Percentiles rank a stretch among this genome's conserved stretches.
Conservation (phyloP, 2,329 filamentous ascomycete genomes). For the Grosmannia clavigera region DNA sequence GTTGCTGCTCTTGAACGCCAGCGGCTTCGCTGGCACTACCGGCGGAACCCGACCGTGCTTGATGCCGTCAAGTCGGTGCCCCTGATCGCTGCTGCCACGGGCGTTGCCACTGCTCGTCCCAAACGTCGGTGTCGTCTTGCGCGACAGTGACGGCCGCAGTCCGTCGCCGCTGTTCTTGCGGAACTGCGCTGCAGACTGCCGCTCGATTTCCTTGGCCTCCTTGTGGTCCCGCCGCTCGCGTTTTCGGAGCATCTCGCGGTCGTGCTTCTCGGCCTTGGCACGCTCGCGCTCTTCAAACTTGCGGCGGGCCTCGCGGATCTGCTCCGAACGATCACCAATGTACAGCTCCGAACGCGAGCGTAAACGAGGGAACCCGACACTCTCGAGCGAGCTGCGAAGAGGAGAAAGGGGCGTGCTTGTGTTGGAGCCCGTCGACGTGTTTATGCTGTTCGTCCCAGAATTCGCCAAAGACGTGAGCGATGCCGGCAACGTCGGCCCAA, state of each 20-base stretch:
- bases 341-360: constrained; percentile 49
- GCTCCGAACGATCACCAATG: constrained; percentile 39
- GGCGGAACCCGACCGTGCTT: background rate
- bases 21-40: constrained; percentile 18
- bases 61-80: background rate
- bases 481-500: constrained; percentile 2
- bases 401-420: constrained; percentile 33
- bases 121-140: constrained; percentile 14
- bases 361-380: constrained; percentile 39
- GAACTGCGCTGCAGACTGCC: constrained; percentile 23
- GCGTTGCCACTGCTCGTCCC: background rate
- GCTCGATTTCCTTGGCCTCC: constrained; percentile 40
- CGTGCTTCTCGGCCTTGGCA: constrained; percentile 50
- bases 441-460: constrained; percentile 11
- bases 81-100: background rate
- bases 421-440: background rate
- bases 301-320: constrained; percentile 47
- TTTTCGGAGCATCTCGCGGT: constrained; percentile 43
- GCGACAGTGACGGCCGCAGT: constrained; percentile 10
- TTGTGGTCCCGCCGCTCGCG: constrained; percentile 46
- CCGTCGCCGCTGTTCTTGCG: constrained; percentile 26
- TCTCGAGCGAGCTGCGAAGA: constrained; percentile 46
- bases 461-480: constrained; percentile 11
- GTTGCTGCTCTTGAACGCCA: constrained; percentile 30
- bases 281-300: constrained; percentile 51